Percentiles rank a stretch among this genome's conserved stretches.
Conservation (phyloP, 257 asterid genomes). For the Nicotiana undulata region DNA sequence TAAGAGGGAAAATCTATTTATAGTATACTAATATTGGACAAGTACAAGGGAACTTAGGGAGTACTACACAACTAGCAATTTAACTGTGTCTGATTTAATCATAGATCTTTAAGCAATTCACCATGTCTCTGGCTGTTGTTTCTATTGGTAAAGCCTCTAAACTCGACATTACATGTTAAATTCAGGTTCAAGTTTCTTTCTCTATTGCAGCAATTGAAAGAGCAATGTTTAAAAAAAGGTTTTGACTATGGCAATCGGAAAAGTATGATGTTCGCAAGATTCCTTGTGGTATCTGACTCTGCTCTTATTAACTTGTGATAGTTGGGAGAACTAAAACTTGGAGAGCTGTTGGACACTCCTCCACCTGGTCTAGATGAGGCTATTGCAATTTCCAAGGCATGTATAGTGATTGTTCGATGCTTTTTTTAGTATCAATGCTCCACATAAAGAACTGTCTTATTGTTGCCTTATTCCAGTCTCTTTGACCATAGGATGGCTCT, state of each 20-base stretch:
- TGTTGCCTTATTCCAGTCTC: not conserved
- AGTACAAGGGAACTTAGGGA: too few species aligned
- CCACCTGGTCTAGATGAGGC: slow-evolving; percentile 80
- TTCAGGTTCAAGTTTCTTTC: not conserved
- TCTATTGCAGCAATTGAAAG: not conserved
- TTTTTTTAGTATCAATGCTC: not conserved
- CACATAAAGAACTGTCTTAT: not conserved
- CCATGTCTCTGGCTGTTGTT: not conserved
- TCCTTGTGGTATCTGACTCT: not conserved
- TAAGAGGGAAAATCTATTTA: too few species aligned
- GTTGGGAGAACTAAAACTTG: slow-evolving; percentile 66
- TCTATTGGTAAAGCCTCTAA: not conserved
- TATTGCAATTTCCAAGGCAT: slow-evolving; percentile 66
- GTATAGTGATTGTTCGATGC: slow-evolving; percentile 1
- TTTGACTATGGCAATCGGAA: not conserved
- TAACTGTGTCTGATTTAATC: not conserved
- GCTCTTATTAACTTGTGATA: slow-evolving; percentile 7
- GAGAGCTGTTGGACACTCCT: slow-evolving; percentile 62
- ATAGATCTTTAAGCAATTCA: not conserved
- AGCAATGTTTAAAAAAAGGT: not conserved
- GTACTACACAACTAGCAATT: not conserved
- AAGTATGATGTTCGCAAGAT: not conserved
- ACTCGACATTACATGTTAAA: not conserved
- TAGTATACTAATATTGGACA: too few species aligned
- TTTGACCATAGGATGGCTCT: slow-evolving; percentile 11